Percentiles rank a stretch among this genome's conserved stretches.
Conservation (phyloP, 2,329 filamentous ascomycete genomes). For the Pseudomassariella vexata region DNA sequence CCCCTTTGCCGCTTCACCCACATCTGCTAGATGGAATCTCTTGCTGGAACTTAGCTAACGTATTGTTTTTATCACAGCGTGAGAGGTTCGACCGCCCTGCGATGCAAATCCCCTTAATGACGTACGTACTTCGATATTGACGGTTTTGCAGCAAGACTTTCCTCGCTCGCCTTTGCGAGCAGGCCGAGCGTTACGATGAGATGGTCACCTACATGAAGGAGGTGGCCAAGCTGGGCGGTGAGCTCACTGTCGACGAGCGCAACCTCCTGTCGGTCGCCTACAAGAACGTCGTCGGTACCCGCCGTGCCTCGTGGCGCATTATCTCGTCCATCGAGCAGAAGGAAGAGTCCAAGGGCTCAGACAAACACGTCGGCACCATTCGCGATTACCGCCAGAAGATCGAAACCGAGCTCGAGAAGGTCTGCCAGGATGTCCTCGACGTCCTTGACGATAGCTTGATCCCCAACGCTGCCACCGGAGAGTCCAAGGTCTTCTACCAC, state of each 20-base stretch:
- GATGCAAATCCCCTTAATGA: too few relatives aligned
- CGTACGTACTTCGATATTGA: conserved; percentile 13
- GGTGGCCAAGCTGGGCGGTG: conserved; percentile 81
- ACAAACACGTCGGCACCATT: conserved; percentile 91
- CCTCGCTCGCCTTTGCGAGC: conserved; percentile 98
- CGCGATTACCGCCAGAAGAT: conserved; percentile 98
- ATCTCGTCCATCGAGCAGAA: conserved; percentile 99
- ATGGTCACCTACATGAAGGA: conserved; percentile 99
- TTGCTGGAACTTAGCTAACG: conserved; percentile 22
- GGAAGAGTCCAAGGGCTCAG: conserved; percentile 97
- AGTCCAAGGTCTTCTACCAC: conserved; percentile 99
- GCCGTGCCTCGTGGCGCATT: conserved; percentile 98
- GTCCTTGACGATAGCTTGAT: conserved; percentile 91
- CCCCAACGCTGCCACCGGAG: conserved; percentile 90
- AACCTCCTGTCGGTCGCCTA: conserved; percentile 98
- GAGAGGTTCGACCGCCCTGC: conserved; percentile 57
- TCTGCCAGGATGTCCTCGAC: conserved; percentile 96
- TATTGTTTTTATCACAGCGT: conserved; percentile 45
- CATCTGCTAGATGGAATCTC: too few relatives aligned
- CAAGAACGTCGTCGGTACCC: conserved; percentile 99
- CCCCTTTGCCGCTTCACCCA: conserved; percentile 20
- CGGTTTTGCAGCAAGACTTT: conserved; percentile 81
- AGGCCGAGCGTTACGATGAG: conserved; percentile 99
- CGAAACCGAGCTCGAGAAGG: conserved; percentile 92
- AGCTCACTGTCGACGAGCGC: conserved; percentile 92